phyloP scores from a whole-genome alignment of 1,284 basidiomycete species.

The Lentinula novae-zelandiae region DNA sequence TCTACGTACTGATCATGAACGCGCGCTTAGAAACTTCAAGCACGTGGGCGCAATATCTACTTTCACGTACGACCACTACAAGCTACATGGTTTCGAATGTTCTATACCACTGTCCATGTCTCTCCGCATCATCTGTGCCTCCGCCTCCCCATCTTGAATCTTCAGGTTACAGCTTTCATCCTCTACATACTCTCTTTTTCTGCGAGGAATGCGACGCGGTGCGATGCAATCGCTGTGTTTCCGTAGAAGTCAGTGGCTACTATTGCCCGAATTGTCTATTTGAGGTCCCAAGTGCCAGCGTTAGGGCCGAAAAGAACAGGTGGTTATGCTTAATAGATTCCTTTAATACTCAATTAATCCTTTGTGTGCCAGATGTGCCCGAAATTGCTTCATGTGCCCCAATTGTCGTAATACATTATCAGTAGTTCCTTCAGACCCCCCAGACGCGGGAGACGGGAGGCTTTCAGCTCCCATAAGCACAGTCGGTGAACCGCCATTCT shows the following conservation, averaged over 20 bases:
- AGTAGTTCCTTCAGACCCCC: conserved; percentile 84
- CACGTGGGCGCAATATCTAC: background rate
- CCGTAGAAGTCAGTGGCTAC: conserved; percentile 91
- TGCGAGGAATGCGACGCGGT: conserved; percentile 98
- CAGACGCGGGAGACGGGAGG: conserved; percentile 54
- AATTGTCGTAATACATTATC: conserved; percentile 86
- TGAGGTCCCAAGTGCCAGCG: conserved; percentile 95
- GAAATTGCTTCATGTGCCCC: conserved; percentile 97
- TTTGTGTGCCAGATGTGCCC: conserved; percentile 70
- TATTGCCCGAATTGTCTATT: conserved; percentile 99
- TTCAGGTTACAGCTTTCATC: conserved; percentile 75
- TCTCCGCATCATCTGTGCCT: conserved; percentile 56
- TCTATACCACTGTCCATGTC: conserved; percentile 71
- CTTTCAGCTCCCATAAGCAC: conserved; percentile 47
- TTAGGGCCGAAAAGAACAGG: conserved; percentile 94
- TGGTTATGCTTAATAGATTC: conserved; percentile 50
- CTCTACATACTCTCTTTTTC: conserved; percentile 86
- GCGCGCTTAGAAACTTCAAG: background rate
- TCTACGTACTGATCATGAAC: background rate
- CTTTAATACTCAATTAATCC: background rate
- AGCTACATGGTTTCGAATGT: conserved; percentile 39
- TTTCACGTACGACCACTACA: no score
- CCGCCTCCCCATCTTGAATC: conserved; percentile 74
- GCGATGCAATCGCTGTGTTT: conserved; percentile 89
- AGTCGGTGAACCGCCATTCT: conserved; percentile 83